Percentiles rank a stretch among this genome's conserved stretches.
These are phyloP conservation scores for Trichoderma afroharzianum DNA, from an alignment of 2,329 filamentous ascomycete genomes.

Conservation along the genomic window DNA sequence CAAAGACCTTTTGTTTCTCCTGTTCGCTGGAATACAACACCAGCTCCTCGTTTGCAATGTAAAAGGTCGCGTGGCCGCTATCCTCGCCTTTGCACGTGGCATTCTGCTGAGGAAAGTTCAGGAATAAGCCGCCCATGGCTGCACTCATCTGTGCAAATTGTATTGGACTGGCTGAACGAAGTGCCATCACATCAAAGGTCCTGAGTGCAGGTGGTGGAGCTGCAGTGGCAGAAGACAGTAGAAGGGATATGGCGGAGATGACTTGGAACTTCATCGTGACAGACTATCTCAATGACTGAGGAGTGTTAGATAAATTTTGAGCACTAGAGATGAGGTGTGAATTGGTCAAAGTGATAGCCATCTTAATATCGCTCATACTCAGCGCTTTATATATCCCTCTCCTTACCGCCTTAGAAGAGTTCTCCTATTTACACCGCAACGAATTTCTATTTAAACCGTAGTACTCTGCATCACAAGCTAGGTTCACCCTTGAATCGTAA, in stretches of 20 bases:
- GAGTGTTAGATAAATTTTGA: neutral
- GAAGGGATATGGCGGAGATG: neutral
- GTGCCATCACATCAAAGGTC: constrained; percentile 33
- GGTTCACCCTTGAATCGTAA: no score
- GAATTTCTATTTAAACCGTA: no score
- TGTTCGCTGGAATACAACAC: constrained; percentile 43
- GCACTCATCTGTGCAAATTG: constrained; percentile 48
- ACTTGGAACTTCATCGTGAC: constrained; percentile 7
- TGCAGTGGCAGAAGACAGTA: neutral
- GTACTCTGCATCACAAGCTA: no score
- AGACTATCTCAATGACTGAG: neutral
- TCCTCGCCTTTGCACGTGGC: constrained; percentile 45
- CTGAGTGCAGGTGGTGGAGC: neutral
- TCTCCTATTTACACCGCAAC: no score
- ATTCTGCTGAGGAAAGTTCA: constrained; percentile 42
- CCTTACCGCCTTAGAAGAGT: neutral
- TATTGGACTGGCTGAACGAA: constrained; percentile 47
- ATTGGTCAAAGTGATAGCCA: neutral
- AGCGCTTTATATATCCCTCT: neutral
- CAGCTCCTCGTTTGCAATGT: constrained; percentile 43
- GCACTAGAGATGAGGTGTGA: neutral
- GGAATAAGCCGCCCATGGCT: constrained; percentile 39
- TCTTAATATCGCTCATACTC: neutral
- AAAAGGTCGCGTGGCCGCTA: constrained; percentile 48
- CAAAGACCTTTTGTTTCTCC: constrained; percentile 47